Percentiles rank a stretch among this genome's conserved stretches.
phyloP scores from a whole-genome alignment of 164 flowering plant species.

The Dillenia suffruticosa region DNA sequence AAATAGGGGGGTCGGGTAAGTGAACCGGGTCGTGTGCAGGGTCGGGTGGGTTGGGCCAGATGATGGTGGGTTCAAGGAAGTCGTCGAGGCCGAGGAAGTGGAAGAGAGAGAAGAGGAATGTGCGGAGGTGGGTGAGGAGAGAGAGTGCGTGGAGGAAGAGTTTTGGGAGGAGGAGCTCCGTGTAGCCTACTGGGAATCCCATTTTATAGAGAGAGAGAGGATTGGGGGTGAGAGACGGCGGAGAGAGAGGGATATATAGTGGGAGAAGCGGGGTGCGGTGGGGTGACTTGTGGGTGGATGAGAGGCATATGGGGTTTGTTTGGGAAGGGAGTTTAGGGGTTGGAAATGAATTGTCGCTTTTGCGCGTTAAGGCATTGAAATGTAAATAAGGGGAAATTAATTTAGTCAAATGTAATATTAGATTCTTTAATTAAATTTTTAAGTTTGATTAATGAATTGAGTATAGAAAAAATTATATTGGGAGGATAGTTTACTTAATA shows the following conservation, averaged over 20 bases:
- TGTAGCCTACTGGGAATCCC: constrained; percentile 91
- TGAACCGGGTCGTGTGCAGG: constrained; percentile 16
- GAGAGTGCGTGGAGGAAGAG: constrained; percentile 53
- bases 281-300: too few relatives aligned
- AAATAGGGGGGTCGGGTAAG: constrained; percentile 38
- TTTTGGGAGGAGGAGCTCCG: constrained; percentile 70
- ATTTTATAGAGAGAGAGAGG: constrained; percentile 19
- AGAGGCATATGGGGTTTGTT: too few relatives aligned
- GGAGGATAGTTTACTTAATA: too few relatives aligned
- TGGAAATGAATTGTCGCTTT: too few relatives aligned
- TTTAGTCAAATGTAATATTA: too few relatives aligned
- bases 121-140: constrained; percentile 49
- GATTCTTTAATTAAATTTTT: too few relatives aligned
- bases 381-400: too few relatives aligned
- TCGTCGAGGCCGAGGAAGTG: constrained; percentile 52
- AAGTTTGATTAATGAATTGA: too few relatives aligned
- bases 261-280: background rate
- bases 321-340: too few relatives aligned
- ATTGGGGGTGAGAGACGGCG: background rate
- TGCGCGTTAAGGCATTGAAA: too few relatives aligned
- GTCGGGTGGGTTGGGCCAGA: constrained; percentile 9
- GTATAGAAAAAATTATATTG: too few relatives aligned
- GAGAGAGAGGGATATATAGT: background rate
- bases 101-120: constrained; percentile 38
- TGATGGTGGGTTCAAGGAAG: constrained; percentile 51